These are phyloP conservation scores for Aureobasidium sp. DNA, from an alignment of 2,329 filamentous ascomycete species.

Conservation along the genomic window DNA sequence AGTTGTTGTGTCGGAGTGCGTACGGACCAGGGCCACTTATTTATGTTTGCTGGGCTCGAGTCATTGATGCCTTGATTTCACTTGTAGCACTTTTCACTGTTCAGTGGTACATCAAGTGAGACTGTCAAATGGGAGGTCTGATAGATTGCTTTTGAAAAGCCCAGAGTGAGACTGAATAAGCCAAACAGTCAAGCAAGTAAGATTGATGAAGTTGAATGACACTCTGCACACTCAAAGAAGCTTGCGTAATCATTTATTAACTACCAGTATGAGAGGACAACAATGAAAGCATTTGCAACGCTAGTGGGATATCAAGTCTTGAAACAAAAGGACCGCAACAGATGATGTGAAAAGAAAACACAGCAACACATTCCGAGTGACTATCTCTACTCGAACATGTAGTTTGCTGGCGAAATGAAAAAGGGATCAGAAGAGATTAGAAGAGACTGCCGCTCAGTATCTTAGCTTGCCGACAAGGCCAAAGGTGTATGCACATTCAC, in stretches of 20 bases:
- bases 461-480: constrained; percentile 40
- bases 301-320: not conserved
- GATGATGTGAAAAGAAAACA: not conserved
- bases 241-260: not conserved
- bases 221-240: not conserved
- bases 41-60: constrained; percentile 8
- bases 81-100: not conserved
- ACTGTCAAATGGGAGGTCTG: not conserved
- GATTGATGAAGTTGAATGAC: not conserved
- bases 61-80: constrained; percentile 5
- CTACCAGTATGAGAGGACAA: not conserved
- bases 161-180: not conserved
- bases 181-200: not conserved
- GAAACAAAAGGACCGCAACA: not conserved
- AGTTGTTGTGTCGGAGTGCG: not conserved
- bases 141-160: not conserved
- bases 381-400: not conserved
- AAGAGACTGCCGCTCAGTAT: constrained; percentile 29
- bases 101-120: not conserved
- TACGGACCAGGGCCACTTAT: not conserved
- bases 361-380: not conserved
- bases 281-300: not conserved
- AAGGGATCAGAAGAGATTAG: not conserved
- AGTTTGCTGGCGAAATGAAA: too few relatives aligned
- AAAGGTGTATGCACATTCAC: constrained; percentile 42